A percentile compares a stretch with the other conserved stretches of the same genome.
These are phyloP conservation scores for Dothideomycetes sp. DNA, from an alignment of 2,329 filamentous ascomycete species.

Conservation along the genomic window DNA sequence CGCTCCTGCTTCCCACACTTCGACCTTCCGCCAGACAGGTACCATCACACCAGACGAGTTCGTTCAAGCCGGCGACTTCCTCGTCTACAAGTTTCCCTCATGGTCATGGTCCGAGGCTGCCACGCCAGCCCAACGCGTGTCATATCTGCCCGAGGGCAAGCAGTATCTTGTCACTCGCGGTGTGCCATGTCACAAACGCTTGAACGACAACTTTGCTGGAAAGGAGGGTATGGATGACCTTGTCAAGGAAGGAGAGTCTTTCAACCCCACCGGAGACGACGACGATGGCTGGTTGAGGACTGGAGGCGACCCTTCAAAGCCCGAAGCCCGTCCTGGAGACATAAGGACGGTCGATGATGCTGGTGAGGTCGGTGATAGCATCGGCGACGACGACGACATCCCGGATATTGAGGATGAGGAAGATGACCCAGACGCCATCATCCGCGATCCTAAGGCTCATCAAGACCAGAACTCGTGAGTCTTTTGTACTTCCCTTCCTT, in stretches of 20 bases:
- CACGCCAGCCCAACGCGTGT: constrained; percentile 65
- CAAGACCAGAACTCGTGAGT: constrained; percentile 48
- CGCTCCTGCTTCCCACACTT: constrained; percentile 79
- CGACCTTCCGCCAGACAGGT: constrained; percentile 85
- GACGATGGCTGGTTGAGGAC: constrained; percentile 91
- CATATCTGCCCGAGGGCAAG: constrained; percentile 77
- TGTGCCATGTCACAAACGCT: constrained; percentile 82
- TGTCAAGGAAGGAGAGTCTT: constrained; percentile 53
- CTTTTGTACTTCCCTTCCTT: neutral
- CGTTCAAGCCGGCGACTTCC: constrained; percentile 87
- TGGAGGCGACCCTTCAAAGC: constrained; percentile 60
- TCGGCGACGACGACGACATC: constrained; percentile 71
- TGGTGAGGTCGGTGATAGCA: constrained; percentile 71
- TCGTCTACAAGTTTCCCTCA: constrained; percentile 97
- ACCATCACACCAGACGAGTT: constrained; percentile 98
- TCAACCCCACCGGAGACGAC: constrained; percentile 45
- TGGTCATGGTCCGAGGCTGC: constrained; percentile 95
- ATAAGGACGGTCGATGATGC: constrained; percentile 83
- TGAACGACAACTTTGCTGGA: constrained; percentile 89
- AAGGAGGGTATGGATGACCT: constrained; percentile 79
- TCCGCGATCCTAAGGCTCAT: constrained; percentile 56
- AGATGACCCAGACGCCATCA: constrained; percentile 90
- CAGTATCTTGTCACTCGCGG: constrained; percentile 93
- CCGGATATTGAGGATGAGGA: constrained; percentile 98
- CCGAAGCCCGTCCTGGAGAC: constrained; percentile 66